Conservation (phyloP, 768 basidiomycete species). For the Mycena metata region DNA sequence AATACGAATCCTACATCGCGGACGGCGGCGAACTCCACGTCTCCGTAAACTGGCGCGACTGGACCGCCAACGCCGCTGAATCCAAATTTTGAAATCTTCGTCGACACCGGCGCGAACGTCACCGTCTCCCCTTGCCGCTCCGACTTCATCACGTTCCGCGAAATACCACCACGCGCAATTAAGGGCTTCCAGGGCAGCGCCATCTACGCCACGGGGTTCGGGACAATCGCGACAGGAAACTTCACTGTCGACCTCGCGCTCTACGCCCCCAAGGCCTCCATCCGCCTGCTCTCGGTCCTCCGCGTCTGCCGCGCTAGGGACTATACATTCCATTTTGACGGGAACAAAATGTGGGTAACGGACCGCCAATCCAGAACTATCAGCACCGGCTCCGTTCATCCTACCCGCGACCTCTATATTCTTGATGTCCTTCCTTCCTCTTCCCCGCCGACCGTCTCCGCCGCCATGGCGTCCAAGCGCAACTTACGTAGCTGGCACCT, state of each 20-base stretch:
- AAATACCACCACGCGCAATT: slow-evolving; percentile 9
- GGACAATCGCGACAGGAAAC: slow-evolving; percentile 16
- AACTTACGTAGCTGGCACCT: slow-evolving; percentile 8
- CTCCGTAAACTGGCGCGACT: background rate
- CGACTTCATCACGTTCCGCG: slow-evolving; percentile 5
- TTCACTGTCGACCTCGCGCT: slow-evolving; percentile 1
- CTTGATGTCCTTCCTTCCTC: background rate
- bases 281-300: slow-evolving; percentile 20
- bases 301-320: background rate
- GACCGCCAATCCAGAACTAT: background rate
- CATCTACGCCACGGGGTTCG: slow-evolving; percentile 22
- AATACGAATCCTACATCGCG: no score
- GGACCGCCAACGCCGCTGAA: no score
- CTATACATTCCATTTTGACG: slow-evolving; percentile 1
- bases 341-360: background rate
- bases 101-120: slow-evolving; percentile 21
- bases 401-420: slow-evolving; percentile 14
- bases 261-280: slow-evolving; percentile 10
- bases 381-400: slow-evolving; percentile 8
- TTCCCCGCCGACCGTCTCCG: background rate
- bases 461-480: slow-evolving; percentile 1
- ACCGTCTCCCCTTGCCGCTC: slow-evolving; percentile 12
- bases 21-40: background rate
- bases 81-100: background rate
- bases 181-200: slow-evolving; percentile 24